A percentile compares a stretch with the other conserved stretches of the same genome.
Conservation (phyloP, 2,329 filamentous ascomycete genomes). For the Graphium sp. region DNA sequence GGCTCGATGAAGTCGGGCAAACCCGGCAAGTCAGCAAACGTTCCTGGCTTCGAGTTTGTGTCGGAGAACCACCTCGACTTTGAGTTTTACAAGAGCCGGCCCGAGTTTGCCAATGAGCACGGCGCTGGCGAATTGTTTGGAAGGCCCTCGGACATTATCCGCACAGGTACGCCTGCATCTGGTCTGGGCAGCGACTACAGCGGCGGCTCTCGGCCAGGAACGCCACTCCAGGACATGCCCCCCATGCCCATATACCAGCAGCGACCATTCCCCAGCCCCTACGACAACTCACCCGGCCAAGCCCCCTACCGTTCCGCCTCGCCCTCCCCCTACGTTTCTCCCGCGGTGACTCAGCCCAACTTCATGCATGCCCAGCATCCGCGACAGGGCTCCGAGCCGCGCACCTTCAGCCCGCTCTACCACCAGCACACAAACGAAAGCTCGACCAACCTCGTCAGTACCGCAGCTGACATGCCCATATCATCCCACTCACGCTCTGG, state of each 20-base stretch:
- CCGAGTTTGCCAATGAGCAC: conserved; percentile 75
- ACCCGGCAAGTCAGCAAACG: conserved; percentile 24
- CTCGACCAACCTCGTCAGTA: conserved; percentile 30
- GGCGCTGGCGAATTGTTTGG: conserved; percentile 54
- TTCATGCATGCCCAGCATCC: conserved; percentile 6
- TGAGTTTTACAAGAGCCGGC: conserved; percentile 76
- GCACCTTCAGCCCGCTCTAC: conserved; percentile 30
- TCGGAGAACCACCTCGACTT: conserved; percentile 78
- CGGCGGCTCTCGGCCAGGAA: conserved; percentile 28
- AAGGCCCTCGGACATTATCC: conserved; percentile 35
- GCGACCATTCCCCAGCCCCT: no score
- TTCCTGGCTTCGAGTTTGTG: conserved; percentile 79
- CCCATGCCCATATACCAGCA: conserved; percentile 10
- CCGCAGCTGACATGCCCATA: conserved; percentile 34
- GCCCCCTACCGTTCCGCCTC: conserved; percentile 8
- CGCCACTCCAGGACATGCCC: conserved; percentile 16
- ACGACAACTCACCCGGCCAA: conserved; percentile 4
- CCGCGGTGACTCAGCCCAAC: conserved; percentile 3
- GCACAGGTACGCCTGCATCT: conserved; percentile 44
- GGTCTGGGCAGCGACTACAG: conserved; percentile 23
- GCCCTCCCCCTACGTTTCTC: conserved; percentile 3
- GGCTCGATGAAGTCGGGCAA: conserved; percentile 53
- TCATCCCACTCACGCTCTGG: no score
- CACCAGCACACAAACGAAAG: conserved; percentile 33
- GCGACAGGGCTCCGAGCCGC: conserved; percentile 10